phyloP scores from a whole-genome alignment of 169 alveolate genomes.

The Plasmodium vivax region DNA sequence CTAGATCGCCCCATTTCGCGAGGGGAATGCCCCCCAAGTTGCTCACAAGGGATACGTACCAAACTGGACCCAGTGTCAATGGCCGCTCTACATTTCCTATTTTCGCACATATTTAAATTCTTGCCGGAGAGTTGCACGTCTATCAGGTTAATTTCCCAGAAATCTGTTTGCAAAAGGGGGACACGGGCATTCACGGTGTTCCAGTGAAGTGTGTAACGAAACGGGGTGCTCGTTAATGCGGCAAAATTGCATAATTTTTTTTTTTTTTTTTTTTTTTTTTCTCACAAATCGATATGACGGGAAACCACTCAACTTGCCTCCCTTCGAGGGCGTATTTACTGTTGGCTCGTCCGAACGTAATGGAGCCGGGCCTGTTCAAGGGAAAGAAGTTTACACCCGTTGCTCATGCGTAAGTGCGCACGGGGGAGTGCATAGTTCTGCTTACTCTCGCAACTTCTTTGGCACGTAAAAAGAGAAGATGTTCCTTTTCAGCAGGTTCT shows the following conservation, averaged over 20 bases:
- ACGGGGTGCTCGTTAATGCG: not conserved
- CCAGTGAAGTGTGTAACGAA: not conserved
- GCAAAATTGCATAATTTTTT: not conserved
- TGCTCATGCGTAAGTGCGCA: not conserved
- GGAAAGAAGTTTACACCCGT: not conserved
- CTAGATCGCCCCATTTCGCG: not conserved
- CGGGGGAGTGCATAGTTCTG: not conserved
- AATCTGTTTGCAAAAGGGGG: conserved; percentile 76
- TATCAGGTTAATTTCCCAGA: conserved; percentile 91
- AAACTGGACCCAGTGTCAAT: conserved; percentile 93
- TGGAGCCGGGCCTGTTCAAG: conserved; percentile 64
- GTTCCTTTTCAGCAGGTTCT: conserved; percentile 86
- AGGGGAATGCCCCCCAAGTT: not conserved
- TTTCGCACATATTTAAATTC: conserved; percentile 78
- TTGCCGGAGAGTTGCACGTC: conserved; percentile 85
- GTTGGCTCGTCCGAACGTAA: conserved; percentile 90
- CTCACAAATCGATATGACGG: conserved; percentile 88
- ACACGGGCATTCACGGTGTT: not conserved
- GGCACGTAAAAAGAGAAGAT: conserved; percentile 87
- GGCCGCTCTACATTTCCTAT: conserved; percentile 90
- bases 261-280: not conserved
- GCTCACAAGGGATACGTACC: conserved; percentile 38
- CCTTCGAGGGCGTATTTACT: conserved; percentile 87
- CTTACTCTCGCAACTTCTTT: conserved; percentile 36
- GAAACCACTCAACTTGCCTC: conserved; percentile 90